Conservation (phyloP, 129 eudicot genomes). For the Daucus carota region DNA sequence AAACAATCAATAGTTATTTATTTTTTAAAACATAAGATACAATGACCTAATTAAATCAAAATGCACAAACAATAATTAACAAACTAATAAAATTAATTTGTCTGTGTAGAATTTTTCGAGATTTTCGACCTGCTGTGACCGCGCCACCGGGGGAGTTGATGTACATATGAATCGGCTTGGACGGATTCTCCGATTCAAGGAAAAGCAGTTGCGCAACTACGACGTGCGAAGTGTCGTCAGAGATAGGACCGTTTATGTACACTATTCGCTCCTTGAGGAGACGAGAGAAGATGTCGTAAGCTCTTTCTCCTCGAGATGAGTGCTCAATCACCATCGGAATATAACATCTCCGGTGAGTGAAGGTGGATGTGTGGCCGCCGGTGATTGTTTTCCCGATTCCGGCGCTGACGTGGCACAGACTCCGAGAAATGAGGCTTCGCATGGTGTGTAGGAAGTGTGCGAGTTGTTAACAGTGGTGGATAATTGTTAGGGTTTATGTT, state of each 20-base stretch:
- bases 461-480: too few species aligned
- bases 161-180: conserved; percentile 87
- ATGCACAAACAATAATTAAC: background rate
- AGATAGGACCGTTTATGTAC: conserved; percentile 77
- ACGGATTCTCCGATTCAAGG: conserved; percentile 89
- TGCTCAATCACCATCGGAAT: conserved; percentile 97
- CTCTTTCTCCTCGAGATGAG: conserved; percentile 84
- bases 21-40: background rate
- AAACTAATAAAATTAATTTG: background rate
- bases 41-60: background rate
- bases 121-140: conserved; percentile 63
- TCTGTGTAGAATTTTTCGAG: background rate
- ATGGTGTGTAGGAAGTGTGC: background rate
- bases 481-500: background rate
- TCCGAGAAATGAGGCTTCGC: conserved; percentile 16
- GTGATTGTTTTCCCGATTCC: background rate
- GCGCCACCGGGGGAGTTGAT: conserved; percentile 95
- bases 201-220: conserved; percentile 89
- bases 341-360: conserved; percentile 31
- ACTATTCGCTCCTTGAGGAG: conserved; percentile 75
- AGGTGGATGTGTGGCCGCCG: background rate
- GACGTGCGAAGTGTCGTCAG: conserved; percentile 81
- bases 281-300: conserved; percentile 92
- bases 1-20: background rate
- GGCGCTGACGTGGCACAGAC: background rate